Base-by-base conservation (phyloP, 139 green algal genomes). In the Desmodesmus armatus region DNA sequence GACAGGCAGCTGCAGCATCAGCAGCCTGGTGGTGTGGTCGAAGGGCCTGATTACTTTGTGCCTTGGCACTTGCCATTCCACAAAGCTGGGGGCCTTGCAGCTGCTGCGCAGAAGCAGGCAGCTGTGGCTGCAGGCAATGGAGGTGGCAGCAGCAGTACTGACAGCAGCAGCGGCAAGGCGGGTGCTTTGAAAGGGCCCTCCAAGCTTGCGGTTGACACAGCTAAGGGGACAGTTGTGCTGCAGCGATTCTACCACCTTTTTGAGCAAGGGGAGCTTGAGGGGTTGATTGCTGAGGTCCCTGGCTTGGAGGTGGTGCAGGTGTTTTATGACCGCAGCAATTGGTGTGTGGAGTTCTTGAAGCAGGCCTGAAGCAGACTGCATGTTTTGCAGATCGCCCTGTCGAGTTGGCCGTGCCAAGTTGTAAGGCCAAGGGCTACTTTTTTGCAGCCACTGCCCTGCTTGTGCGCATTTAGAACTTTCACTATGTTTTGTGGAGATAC, bases 231-330 rank as follows among this genome's bases (percentile, higher is more conserved):
- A 0, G 89, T 99, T 0, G 94, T 98, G 77, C 98, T 96, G 87
- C 91, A 98, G 82, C 90, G 98, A 6, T 99, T 98, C 88, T 99
- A 99, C 90, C 97, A 99, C 89, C 89, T 99, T 31, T 99, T 97
- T 92, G 89, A 89, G 23, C 39, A 85, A 33, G 93, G 90, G 19
- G 96, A 99, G 89, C 90, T 99, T 66, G 87, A 94, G 37, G 71
- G 15, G 40, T 87, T 98, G 86, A 93, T 95, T 29, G 41, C 21
- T 29, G 29, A 72, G 7, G 67, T 96, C 78, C 55, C 71, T 17
- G 88, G 87, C 0, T 87, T 85, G 1, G 5, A 40, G 0, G 55
- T 97, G 19, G 74, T 91, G n/a, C 88, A 93, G 11, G 62, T 53
- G 0, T 97, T 97, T 47, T 98, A 95, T 84, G 96, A 98, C 87